A percentile compares a stretch with the other conserved stretches of the same genome.
Conservation (phyloP, 2,329 filamentous ascomycete species). For the Lasiodiplodia sp. region DNA sequence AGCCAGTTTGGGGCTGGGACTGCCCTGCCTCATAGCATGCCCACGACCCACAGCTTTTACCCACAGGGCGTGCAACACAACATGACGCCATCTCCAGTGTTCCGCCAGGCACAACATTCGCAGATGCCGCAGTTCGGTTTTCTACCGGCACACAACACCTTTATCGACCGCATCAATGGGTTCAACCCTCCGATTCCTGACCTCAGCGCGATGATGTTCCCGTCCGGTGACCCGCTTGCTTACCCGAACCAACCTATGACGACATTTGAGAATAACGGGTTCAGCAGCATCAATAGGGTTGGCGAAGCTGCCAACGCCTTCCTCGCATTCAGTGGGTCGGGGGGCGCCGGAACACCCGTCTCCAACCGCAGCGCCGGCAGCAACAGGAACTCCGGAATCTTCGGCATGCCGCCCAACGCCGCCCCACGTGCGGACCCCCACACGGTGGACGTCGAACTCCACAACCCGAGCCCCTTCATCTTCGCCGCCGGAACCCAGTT, state of each 20-base stretch:
- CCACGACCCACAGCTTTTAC: constrained; percentile 18
- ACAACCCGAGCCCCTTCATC: constrained; percentile 25
- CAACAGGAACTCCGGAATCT: constrained; percentile 22
- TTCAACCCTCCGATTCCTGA: constrained; percentile 65
- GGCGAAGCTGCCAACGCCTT: constrained; percentile 11
- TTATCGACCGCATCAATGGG: constrained; percentile 39
- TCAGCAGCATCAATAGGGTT: constrained; percentile 32
- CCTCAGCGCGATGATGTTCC: constrained; percentile 81
- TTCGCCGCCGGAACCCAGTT: constrained; percentile 26
- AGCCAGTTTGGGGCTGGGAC: background rate
- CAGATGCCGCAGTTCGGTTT: constrained; percentile 19
- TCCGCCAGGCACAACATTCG: constrained; percentile 10
- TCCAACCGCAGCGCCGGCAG: background rate
- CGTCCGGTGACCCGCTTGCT: constrained; percentile 77
- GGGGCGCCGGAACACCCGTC: constrained; percentile 7
- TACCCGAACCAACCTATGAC: constrained; percentile 81
- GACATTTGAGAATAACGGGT: constrained; percentile 54
- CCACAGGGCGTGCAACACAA: constrained; percentile 13
- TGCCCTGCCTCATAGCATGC: constrained; percentile 21
- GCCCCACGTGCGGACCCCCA: constrained; percentile 26
- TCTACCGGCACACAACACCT: constrained; percentile 41
- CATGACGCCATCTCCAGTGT: constrained; percentile 20
- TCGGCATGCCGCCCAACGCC: constrained; percentile 20
- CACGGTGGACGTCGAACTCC: constrained; percentile 27
- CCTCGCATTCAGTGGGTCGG: constrained; percentile 2